Percentiles rank a stretch among this genome's conserved stretches.
phyloP scores from a whole-genome alignment of 225 moss, liverwort and hornwort genomes.

The Antitrichia curtipendula region DNA sequence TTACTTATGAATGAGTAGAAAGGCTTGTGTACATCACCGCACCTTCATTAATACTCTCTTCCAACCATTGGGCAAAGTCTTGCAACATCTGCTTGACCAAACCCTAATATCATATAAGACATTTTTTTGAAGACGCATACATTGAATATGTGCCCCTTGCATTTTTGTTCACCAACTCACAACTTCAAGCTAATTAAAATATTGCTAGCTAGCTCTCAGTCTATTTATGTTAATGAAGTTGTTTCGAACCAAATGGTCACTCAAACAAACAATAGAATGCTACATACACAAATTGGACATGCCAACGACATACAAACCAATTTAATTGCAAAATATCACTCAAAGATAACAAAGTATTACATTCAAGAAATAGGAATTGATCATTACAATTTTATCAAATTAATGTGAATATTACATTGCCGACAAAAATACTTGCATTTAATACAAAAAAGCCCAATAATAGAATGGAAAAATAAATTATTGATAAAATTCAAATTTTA shows the following conservation, averaged over 20 bases:
- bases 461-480: rapidly evolving
- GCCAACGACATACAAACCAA: neutral
- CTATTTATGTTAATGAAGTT: too few relatives aligned
- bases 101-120: neutral
- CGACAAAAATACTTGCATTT: neutral
- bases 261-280: neutral
- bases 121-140: neutral
- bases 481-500: too few relatives aligned
- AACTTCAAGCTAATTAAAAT: neutral
- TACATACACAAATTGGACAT: neutral
- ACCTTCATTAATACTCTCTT: constrained; percentile 18
- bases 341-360: neutral
- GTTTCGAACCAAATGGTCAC: neutral
- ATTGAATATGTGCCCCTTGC: neutral
- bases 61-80: constrained; percentile 18
- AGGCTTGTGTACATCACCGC: neutral
- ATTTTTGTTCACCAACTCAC: neutral
- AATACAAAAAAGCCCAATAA: too few relatives aligned
- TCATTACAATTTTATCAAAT: neutral
- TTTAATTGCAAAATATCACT: neutral
- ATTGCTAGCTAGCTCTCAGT: neutral
- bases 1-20: neutral
- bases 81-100: constrained; percentile 25
- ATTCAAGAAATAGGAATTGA: neutral
- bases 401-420: neutral